Base-by-base conservation (phyloP, 2,329 filamentous ascomycete species). In the Sporothrix brunneoviolacea region DNA sequence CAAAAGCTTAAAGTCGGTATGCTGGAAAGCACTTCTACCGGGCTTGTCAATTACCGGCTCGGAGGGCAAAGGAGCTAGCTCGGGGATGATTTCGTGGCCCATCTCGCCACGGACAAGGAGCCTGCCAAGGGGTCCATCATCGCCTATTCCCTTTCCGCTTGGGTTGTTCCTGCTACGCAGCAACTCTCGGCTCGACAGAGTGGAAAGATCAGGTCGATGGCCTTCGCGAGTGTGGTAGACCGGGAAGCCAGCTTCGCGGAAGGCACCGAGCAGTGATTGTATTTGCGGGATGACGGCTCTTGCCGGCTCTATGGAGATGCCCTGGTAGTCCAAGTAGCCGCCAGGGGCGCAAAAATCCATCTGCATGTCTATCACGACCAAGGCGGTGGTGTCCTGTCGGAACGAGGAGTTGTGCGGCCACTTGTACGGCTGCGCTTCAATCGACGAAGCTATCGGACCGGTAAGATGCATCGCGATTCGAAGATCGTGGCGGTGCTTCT, bases 341-440 rank as follows among this genome's bases (percentile, higher is more conserved):
- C 53, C 53, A 1, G 53, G 46, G 1, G 46, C 37, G 27, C 49
- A 52, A 19, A 54, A 54, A 43, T 54, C 53, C 9, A 52, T 21
- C 38, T 54, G 53, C 53, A 54, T 54, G 33, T 54, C 53, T 1
- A 54, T 48, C 15, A 54, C 27, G 8, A 54, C 50, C 2, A 54
- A 30, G 3, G 53, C 53, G 8, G 53, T 52, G 2, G 22, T 35
- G 1, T 41, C 16, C 8, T 43, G 33, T 13, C n/a, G 15, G 16
- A 54, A 50, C 1, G 45, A 42, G 10, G 27, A 24, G 18, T 54
- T 35, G 27, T 54, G 49, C 3, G 53, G 53, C 53, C 53, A 54
- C 1, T 18, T 42, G 35, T 54, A 54, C 16, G 53, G 53, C 45
- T 36, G 33, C 10, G 52, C 48, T 10, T 27, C 28, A n/a, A 54